These are phyloP conservation scores for Phytophthora fragariae DNA, from an alignment of 352 stramenopile genomes.

Conservation along the genomic window DNA sequence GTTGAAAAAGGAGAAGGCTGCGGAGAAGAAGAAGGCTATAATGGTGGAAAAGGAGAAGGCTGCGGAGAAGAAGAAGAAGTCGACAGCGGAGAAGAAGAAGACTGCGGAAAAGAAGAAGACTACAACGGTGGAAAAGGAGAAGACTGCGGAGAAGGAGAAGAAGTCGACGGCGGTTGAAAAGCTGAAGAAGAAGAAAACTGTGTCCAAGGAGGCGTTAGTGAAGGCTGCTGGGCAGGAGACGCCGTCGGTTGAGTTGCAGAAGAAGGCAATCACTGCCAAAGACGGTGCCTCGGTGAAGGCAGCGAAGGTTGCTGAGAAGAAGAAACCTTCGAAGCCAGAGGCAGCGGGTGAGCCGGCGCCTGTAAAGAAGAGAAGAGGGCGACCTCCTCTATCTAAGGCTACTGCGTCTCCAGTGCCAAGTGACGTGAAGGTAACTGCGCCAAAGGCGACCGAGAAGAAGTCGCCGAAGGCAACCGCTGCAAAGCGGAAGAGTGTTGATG, in stretches of 20 bases:
- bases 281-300: not conserved
- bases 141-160: slow-evolving; percentile 13
- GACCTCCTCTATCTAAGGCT: slow-evolving; percentile 14
- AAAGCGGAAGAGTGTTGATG: slow-evolving; percentile 29
- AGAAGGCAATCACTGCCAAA: not conserved
- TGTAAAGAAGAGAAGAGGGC: slow-evolving; percentile 20
- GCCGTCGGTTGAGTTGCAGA: not conserved
- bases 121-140: not conserved
- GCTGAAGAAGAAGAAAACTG: not conserved
- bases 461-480: not conserved
- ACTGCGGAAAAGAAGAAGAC: too few relatives aligned
- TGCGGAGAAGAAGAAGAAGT: not conserved
- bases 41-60: not conserved
- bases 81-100: not conserved
- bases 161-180: not conserved
- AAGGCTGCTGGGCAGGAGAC: not conserved
- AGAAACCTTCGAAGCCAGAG: not conserved
- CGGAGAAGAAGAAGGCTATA: not conserved
- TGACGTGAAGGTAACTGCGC: not conserved
- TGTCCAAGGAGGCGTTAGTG: not conserved
- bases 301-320: not conserved
- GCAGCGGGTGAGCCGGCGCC: not conserved
- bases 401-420: slow-evolving; percentile 2
- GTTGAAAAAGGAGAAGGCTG: too few relatives aligned
- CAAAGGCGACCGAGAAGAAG: slow-evolving; percentile 5